phyloP scores from a whole-genome alignment of 148 eudicot species.

The Rhododendron simsii region DNA sequence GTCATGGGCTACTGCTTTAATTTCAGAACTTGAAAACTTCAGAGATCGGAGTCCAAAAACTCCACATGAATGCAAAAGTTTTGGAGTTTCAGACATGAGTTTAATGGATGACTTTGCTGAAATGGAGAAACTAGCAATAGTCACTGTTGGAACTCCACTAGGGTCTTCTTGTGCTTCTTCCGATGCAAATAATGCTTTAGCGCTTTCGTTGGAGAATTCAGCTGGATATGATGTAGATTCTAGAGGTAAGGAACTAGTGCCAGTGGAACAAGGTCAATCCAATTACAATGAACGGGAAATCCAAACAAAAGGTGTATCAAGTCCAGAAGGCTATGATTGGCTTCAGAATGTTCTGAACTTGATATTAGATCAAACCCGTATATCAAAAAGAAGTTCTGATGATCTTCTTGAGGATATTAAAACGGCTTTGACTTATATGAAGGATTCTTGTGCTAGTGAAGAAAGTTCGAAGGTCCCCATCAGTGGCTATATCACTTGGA shows the following conservation, averaged over 20 bases:
- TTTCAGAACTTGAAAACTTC: slow-evolving; percentile 35
- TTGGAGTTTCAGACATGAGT: slow-evolving; percentile 38
- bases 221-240: slow-evolving; percentile 13
- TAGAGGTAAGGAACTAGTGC: slow-evolving; percentile 37
- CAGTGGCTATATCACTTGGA: slow-evolving; percentile 66
- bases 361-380: slow-evolving; percentile 56
- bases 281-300: not conserved
- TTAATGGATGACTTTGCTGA: slow-evolving; percentile 54
- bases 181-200: not conserved
- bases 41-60: slow-evolving; percentile 17
- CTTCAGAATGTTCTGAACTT: slow-evolving; percentile 40
- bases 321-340: slow-evolving; percentile 36
- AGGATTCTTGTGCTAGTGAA: not conserved
- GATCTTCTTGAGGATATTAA: slow-evolving; percentile 66
- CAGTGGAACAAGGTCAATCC: slow-evolving; percentile 18
- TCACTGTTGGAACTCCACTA: slow-evolving; percentile 20
- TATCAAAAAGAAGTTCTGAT: slow-evolving; percentile 47
- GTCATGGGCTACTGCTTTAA: slow-evolving; percentile 37
- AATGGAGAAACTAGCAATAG: slow-evolving; percentile 57
- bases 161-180: slow-evolving; percentile 17
- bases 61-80: slow-evolving; percentile 15
- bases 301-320: not conserved
- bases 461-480: slow-evolving; percentile 22
- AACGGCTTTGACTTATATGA: slow-evolving; percentile 26
- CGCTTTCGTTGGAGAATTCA: not conserved